Evolutionary conservation across 305 asterid species (phyloP).

Genomic region (Fraxinus angustifolia): DNA sequence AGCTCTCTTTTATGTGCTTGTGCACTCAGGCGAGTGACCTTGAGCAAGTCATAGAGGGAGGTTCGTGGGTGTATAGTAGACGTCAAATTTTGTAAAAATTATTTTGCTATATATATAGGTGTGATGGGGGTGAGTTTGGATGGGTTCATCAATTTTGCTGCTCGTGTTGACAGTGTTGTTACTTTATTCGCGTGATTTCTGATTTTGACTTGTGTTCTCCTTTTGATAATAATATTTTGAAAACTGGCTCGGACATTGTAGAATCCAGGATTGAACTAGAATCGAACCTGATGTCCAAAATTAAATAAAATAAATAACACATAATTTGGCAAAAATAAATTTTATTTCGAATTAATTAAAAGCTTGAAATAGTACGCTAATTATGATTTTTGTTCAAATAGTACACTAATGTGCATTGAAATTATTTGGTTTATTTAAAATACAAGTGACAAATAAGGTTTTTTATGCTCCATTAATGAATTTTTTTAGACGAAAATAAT

Average conservation of each 20-base stretch:
- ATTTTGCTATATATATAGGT: neutral
- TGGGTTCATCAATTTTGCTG: neutral
- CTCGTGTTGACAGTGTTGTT: neutral
- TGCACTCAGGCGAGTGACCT: neutral
- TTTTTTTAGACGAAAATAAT: neutral
- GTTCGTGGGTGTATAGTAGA: neutral
- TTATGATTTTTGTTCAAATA: neutral
- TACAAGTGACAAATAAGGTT: no score
- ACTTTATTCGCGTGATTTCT: neutral
- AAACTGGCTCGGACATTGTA: neutral
- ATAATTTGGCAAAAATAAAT: neutral
- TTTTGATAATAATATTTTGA: neutral
- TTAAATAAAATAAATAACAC: neutral
- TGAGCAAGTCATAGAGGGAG: neutral
- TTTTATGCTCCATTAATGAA: no score
- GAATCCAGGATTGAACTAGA: neutral
- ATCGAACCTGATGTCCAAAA: neutral
- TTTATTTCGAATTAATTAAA: no score
- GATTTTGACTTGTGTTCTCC: neutral
- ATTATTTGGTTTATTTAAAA: no score
- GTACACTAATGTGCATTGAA: neutral
- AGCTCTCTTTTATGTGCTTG: constrained; percentile 20
- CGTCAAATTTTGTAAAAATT: neutral
- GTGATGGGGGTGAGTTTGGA: neutral
- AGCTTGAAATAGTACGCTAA: neutral